Base-by-base conservation (phyloP, 2,329 filamentous ascomycete genomes). In the Sclerotinia borealis region DNA sequence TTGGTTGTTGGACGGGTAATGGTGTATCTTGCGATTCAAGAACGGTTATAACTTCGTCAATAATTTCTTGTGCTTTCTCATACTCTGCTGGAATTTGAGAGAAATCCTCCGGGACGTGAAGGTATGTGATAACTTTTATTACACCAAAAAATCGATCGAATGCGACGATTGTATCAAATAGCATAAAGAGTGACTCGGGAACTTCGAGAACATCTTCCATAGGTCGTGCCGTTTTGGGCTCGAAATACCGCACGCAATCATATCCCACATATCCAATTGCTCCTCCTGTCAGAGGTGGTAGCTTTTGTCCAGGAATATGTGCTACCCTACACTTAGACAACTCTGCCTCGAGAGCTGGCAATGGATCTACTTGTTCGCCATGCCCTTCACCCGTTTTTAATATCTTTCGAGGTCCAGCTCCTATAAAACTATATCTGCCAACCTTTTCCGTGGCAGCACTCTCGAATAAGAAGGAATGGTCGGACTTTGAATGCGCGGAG, bases 251-350 rank as follows among this genome's bases (percentile, higher is more conserved):
- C 72, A 99, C 91, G 76, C 95, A 99, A 75, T 99, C 95, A 74
- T 99, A 99, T 60, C 93, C 93, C 7, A 98, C 92, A 76, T 98
- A 99, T 65, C 95, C 95, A 72, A 99, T 92, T 15, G 93, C 95
- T 56, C 95, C 95, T 47, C 93, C 95, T 0, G 91, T 91, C 78
- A 99, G 80, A 31, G 91, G 90, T 59, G 95, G 95, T 43, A 99
- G 82, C 71, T 84, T 85, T 72, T 98, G 79, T 1, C 88, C 91
- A 0, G 95, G 93, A 4, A 99, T 85, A 47, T 90, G 85, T 39
- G 92, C 90, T 67, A 97, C 91, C 31, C 91, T 85, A 75, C 87
- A 89, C 72, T 90, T 82, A 22, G 86, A 83, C 50, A 99, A 83
- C 77, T 97, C 92, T 67, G 84, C 80, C 78, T 96, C 88, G 47